These are phyloP conservation scores for Medicago arabica DNA, from an alignment of 306 rosid genomes.

Conservation along the genomic window DNA sequence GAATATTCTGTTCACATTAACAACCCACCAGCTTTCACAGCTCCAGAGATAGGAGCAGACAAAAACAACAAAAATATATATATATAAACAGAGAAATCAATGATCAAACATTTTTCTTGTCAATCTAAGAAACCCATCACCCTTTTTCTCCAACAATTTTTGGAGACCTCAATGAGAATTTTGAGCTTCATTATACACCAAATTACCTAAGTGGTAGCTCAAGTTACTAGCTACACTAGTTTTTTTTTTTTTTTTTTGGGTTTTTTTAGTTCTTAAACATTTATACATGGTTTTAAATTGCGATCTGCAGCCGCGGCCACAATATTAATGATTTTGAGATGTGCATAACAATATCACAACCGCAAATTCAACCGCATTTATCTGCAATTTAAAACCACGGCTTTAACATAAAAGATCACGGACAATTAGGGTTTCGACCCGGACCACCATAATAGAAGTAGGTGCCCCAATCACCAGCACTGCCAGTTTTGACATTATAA, in stretches of 20 bases:
- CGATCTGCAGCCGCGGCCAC: not conserved
- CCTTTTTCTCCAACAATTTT: slow-evolving; percentile 57
- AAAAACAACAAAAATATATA: slow-evolving; percentile 43
- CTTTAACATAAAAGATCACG: slow-evolving; percentile 34
- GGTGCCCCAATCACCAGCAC: slow-evolving; percentile 58
- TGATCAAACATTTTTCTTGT: slow-evolving; percentile 43
- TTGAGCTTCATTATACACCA: slow-evolving; percentile 43
- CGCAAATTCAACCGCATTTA: not conserved
- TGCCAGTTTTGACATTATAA: slow-evolving; percentile 55
- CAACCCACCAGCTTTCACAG: slow-evolving; percentile 37
- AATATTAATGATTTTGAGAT: not conserved
- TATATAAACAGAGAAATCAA: slow-evolving; percentile 49
- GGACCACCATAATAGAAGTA: slow-evolving; percentile 71
- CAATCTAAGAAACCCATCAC: slow-evolving; percentile 42
- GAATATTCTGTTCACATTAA: slow-evolving; percentile 54
- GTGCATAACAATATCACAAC: not conserved
- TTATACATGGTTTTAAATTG: not conserved
- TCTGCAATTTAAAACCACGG: not conserved
- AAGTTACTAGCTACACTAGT: slow-evolving; percentile 42
- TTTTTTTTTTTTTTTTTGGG: not conserved
- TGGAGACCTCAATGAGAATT: slow-evolving; percentile 46
- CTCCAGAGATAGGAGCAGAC: slow-evolving; percentile 55
- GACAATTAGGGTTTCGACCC: slow-evolving; percentile 55
- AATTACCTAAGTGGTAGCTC: slow-evolving; percentile 34
- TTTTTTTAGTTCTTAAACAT: not conserved